phyloP scores from a whole-genome alignment of 495 filamentous ascomycete genomes.

The Podospora sp. region DNA sequence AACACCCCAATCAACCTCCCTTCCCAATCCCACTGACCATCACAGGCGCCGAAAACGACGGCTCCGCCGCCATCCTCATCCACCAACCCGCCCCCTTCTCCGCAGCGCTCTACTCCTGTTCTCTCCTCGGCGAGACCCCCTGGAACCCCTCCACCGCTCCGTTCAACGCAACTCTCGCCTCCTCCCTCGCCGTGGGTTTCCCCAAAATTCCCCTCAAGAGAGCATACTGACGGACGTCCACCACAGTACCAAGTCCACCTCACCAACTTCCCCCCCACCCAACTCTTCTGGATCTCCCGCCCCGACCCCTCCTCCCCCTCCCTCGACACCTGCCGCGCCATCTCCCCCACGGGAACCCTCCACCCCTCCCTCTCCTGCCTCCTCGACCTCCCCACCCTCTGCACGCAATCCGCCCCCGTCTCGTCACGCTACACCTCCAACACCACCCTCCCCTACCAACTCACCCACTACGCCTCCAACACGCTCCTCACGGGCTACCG shows the following conservation, averaged over 20 bases:
- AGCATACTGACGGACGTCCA: too few species aligned
- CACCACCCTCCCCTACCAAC: conserved; percentile 36
- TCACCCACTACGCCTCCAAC: conserved; percentile 32
- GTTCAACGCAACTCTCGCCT: conserved; percentile 36
- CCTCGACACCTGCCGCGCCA: conserved; percentile 29
- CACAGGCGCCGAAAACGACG: conserved; percentile 30
- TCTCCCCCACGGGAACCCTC: conserved; percentile 32
- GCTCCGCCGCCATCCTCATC: conserved; percentile 34
- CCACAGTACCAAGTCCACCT: conserved; percentile 39
- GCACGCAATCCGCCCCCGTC: conserved; percentile 41
- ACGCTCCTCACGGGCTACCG: conserved; percentile 42
- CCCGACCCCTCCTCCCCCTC: conserved; percentile 23
- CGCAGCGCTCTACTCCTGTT: conserved; percentile 27
- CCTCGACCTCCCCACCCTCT: conserved; percentile 35
- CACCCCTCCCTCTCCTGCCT: conserved; percentile 24
- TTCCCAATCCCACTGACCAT: not conserved
- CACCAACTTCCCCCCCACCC: conserved; percentile 24
- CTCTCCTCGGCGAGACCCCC: conserved; percentile 31
- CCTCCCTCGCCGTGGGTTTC: conserved; percentile 32
- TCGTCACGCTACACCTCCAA: conserved; percentile 34
- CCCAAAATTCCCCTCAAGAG: too few species aligned
- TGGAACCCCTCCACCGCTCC: conserved; percentile 35
- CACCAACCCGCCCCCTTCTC: conserved; percentile 27
- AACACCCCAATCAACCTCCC: not conserved
- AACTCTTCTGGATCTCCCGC: conserved; percentile 40